Conservation (phyloP, 2,329 filamentous ascomycete species). For the Colletotrichum sublineola region DNA sequence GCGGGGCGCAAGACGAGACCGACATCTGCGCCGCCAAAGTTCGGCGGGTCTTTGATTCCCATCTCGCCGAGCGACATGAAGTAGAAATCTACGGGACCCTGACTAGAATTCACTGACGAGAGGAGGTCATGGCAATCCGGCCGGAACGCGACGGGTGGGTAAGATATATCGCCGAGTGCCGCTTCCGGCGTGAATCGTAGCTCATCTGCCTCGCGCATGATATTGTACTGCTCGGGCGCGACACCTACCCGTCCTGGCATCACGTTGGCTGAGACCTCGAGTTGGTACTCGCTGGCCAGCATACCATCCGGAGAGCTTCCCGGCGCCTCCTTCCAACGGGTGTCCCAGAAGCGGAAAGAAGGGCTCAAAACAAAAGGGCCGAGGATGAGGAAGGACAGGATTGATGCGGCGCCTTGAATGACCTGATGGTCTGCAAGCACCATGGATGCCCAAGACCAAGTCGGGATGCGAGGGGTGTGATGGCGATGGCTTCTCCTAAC, state of each 20-base stretch:
- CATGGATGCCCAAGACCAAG: constrained; percentile 35
- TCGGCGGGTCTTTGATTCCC: not conserved
- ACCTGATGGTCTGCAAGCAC: not conserved
- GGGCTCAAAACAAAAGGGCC: not conserved
- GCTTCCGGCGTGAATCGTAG: not conserved
- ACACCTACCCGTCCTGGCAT: not conserved
- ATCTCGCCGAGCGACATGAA: not conserved
- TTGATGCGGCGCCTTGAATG: not conserved
- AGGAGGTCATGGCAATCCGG: not conserved
- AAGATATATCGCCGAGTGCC: not conserved
- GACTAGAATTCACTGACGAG: not conserved
- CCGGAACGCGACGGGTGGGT: not conserved
- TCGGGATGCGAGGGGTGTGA: constrained; percentile 20
- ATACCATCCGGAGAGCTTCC: not conserved
- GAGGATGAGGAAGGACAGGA: not conserved
- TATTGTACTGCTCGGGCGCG: too few species aligned
- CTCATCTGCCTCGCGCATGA: not conserved
- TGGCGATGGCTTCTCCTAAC: not conserved
- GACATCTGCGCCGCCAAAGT: not conserved
- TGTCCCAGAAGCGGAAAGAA: not conserved
- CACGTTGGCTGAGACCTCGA: not conserved
- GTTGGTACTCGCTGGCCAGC: not conserved
- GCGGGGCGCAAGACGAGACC: not conserved
- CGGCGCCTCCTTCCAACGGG: not conserved
- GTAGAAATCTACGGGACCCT: not conserved